Evolutionary conservation across 2,329 filamentous ascomycete genomes (phyloP), one percentile per base, ranked within the genome.

Genomic region (Cadophora gregata): DNA sequence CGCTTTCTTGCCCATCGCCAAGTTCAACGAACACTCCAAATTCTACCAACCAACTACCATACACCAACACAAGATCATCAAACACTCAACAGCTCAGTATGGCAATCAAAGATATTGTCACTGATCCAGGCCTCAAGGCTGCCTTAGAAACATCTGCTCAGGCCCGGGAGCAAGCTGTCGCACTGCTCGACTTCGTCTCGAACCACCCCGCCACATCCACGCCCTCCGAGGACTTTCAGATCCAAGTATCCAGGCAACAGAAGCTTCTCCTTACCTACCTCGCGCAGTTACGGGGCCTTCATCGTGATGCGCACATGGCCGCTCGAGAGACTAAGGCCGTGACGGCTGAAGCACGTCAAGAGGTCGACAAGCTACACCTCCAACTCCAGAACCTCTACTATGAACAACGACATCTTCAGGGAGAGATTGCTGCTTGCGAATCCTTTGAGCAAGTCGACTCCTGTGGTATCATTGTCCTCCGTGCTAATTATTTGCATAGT

Each of bases 311-410:
- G 10, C 88, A 94, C 71, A 86, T 97, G 73, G 85, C 88, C 33
- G 92, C 93, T 33, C 89, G 96, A 71, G 88, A 93, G 72, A 97
- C 94, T 16, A 98, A 98, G 78, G 84, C 91, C 62, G 84, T 88
- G 73, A 98, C 96, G 0, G 91, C 93, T 33, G 93, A 97, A 78
- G 92, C 91, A 59, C 88, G 94, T 59, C 92, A 95, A 74, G 93
- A 97, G 79, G 93, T 98, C 70, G 96, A 99, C 77, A 88, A 90
- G 59, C 84, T 99, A 68, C 94, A 98, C 77, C 84, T 99, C 45
- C 92, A 97, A 76, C 84, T 99, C 64, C 95, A 98, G 80, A 99
- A 99, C 76, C 82, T 99, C 8, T 96, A 96, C 78, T 99, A 99
- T 77, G 95, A 99, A 79, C 94, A 98, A 81, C 85, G 93, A 63